Evolutionary conservation across 768 basidiomycete genomes (phyloP).

Genomic region (Phallus indusiatus): DNA sequence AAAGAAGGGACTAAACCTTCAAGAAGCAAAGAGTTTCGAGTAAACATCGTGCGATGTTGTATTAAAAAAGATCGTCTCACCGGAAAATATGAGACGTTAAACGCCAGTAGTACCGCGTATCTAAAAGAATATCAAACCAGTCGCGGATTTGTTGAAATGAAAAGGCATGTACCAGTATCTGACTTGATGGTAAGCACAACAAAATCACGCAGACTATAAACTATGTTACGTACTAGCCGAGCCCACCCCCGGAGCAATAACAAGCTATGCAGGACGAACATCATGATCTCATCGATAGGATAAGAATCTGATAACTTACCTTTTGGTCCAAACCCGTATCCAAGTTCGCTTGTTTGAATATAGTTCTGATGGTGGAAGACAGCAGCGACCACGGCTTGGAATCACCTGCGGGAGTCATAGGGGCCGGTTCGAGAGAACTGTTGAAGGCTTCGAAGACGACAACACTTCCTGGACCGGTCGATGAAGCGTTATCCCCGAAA

Average conservation of each 20-base stretch:
- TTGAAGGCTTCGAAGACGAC: conserved; percentile 39
- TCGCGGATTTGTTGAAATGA: too few species aligned
- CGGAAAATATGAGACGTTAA: conserved; percentile 56
- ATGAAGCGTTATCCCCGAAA: conserved; percentile 36
- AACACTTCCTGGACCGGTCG: conserved; percentile 35
- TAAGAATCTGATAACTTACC: too few species aligned
- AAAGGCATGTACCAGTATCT: too few species aligned
- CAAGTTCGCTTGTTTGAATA: neutral
- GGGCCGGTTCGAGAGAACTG: conserved; percentile 55
- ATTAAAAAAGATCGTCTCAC: conserved; percentile 17
- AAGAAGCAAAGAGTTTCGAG: neutral
- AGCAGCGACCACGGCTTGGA: conserved; percentile 40
- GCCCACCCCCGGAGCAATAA: conserved; percentile 31
- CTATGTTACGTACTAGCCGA: conserved; percentile 18
- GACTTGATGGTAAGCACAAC: too few species aligned
- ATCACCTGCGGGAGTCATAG: conserved; percentile 38
- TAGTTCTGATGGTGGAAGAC: conserved; percentile 54
- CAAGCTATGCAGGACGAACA: conserved; percentile 5
- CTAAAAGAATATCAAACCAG: conserved; percentile 17
- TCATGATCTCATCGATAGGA: neutral
- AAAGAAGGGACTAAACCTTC: neutral
- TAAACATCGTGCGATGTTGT: neutral
- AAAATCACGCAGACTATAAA: neutral
- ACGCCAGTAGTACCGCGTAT: conserved; percentile 51
- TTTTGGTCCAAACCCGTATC: neutral